These are phyloP conservation scores for Lactifluus piperatus DNA, from an alignment of 768 basidiomycete genomes.

Conservation along the genomic window DNA sequence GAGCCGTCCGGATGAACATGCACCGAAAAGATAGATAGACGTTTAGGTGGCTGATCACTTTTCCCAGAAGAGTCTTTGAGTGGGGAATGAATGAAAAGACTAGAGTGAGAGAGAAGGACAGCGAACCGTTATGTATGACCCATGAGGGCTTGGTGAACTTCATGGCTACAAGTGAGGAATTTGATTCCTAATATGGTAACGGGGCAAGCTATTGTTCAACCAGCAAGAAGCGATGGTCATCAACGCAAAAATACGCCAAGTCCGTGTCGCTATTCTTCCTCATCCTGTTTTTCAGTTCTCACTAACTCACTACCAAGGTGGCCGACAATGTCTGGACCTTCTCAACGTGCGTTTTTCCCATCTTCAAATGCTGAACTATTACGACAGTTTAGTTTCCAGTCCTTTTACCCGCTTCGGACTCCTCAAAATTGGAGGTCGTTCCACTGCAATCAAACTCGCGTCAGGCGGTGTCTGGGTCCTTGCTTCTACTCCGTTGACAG, in stretches of 20 bases:
- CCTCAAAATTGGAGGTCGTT: slow-evolving; percentile 72
- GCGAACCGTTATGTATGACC: slow-evolving; percentile 69
- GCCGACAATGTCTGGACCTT: slow-evolving; percentile 53
- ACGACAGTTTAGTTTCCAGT: slow-evolving; percentile 27
- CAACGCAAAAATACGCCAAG: slow-evolving; percentile 38
- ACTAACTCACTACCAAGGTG: slow-evolving; percentile 20
- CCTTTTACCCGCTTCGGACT: slow-evolving; percentile 61
- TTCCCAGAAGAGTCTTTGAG: slow-evolving; percentile 42
- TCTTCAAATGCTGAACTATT: neutral
- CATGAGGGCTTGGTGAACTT: slow-evolving; percentile 85
- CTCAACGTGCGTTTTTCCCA: slow-evolving; percentile 38
- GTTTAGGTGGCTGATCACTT: slow-evolving; percentile 50
- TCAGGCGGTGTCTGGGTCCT: slow-evolving; percentile 71
- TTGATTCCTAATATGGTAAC: neutral
- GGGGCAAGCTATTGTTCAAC: too few species aligned
- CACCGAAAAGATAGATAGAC: slow-evolving; percentile 82
- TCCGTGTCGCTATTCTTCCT: slow-evolving; percentile 9
- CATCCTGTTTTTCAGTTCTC: neutral
- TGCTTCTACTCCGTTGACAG: slow-evolving; percentile 67
- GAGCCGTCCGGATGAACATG: slow-evolving; percentile 95
- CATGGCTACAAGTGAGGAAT: slow-evolving; percentile 42
- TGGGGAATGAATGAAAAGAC: neutral
- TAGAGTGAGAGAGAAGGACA: slow-evolving; percentile 12
- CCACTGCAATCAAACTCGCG: slow-evolving; percentile 67
- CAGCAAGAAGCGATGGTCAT: neutral